phyloP scores from a whole-genome alignment of 1,284 basidiomycete species.

The Porodaedalea pini region DNA sequence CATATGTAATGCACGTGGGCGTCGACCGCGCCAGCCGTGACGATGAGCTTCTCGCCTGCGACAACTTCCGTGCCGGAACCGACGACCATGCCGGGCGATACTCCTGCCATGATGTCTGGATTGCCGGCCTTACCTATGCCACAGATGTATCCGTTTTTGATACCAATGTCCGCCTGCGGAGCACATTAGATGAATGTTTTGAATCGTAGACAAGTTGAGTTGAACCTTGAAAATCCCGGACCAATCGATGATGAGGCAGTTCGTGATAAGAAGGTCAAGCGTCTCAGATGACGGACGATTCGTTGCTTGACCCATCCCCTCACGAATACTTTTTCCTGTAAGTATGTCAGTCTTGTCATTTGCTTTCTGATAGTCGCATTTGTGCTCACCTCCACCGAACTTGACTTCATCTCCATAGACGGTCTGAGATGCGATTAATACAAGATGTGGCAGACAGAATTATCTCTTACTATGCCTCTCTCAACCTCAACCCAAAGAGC shows the following conservation, averaged over 20 bases:
- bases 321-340: constrained; percentile 86
- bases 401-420: constrained; percentile 95
- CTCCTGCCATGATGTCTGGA: constrained; percentile 87
- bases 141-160: constrained; percentile 80
- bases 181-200: constrained; percentile 4
- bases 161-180: constrained; percentile 89
- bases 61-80: constrained; percentile 92
- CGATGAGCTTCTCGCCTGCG: constrained; percentile 90
- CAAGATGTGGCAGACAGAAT: constrained; percentile 4
- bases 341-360: constrained; percentile 1
- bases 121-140: constrained; percentile 98
- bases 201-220: constrained; percentile 1
- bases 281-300: constrained; percentile 64
- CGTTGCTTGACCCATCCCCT: constrained; percentile 94
- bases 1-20: constrained; percentile 94
- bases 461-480: constrained; percentile 67
- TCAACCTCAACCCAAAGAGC: constrained; percentile 93
- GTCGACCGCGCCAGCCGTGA: constrained; percentile 93
- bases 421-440: constrained; percentile 41
- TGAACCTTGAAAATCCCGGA: constrained; percentile 88
- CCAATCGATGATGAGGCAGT: constrained; percentile 94
- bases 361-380: constrained; percentile 8
- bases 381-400: constrained; percentile 82
- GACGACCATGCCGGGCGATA: constrained; percentile 73
- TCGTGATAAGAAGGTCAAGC: constrained; percentile 92